These are phyloP conservation scores for Suhomyces maxii DNA, from an alignment of 1,139 yeast genomes.

Conservation along the genomic window DNA sequence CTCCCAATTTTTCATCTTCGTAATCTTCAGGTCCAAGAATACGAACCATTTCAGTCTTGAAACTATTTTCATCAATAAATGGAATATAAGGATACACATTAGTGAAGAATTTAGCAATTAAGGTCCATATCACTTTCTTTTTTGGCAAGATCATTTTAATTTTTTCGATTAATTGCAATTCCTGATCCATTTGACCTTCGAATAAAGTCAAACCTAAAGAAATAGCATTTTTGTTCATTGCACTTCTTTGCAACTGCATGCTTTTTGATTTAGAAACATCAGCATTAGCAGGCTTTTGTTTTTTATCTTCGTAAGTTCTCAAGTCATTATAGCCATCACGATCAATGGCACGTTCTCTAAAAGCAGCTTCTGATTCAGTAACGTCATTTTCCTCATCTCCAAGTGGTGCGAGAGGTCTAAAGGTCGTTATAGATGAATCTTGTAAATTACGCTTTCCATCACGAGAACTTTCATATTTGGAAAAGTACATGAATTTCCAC, in stretches of 20 bases:
- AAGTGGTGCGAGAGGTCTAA: neutral
- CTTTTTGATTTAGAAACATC: neutral
- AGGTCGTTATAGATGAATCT: slow-evolving; percentile 1
- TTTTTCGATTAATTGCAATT: slow-evolving; percentile 21
- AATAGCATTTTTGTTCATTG: slow-evolving; percentile 25
- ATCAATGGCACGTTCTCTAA: slow-evolving; percentile 25
- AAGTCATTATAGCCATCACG: slow-evolving; percentile 32
- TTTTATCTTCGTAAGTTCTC: slow-evolving; percentile 20
- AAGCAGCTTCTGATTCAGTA: slow-evolving; percentile 6
- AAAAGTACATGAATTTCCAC: slow-evolving; percentile 16
- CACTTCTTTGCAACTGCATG: slow-evolving; percentile 6
- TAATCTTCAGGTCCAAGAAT: slow-evolving; percentile 20
- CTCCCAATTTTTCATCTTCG: slow-evolving; percentile 12
- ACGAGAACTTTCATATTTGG: slow-evolving; percentile 3
- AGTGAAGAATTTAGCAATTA: slow-evolving; percentile 38
- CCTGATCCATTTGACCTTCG: slow-evolving; percentile 34
- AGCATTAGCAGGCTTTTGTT: neutral
- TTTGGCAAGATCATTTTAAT: slow-evolving; percentile 41
- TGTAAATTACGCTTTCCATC: neutral
- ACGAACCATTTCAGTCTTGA: slow-evolving; percentile 20
- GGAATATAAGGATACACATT: slow-evolving; percentile 52
- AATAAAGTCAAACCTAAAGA: slow-evolving; percentile 32
- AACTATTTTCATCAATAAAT: slow-evolving; percentile 45
- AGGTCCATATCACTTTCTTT: slow-evolving; percentile 33
- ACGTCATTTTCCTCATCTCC: slow-evolving; percentile 4